Conservation (phyloP, 495 filamentous ascomycete genomes). For the Hypoxylon intermedium region DNA sequence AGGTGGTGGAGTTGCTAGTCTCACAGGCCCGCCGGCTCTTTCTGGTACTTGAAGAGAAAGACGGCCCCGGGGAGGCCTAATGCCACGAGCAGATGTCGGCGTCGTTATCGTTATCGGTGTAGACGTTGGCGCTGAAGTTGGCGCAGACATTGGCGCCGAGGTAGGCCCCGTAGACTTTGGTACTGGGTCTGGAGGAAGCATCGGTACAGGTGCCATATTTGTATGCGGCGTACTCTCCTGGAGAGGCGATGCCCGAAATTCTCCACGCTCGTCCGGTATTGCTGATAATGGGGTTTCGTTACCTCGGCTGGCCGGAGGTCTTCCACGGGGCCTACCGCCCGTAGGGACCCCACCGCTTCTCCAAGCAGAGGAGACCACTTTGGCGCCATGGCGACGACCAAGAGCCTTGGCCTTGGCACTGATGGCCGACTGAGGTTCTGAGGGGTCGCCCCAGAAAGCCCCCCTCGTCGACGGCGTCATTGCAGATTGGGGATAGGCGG, state of each 20-base stretch:
- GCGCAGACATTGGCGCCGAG: constrained; percentile 24
- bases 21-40: constrained; percentile 73
- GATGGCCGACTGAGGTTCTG: constrained; percentile 73
- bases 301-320: constrained; percentile 79
- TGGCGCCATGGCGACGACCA: constrained; percentile 81
- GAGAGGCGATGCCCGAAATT: constrained; percentile 43
- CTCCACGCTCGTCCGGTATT: constrained; percentile 66
- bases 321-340: constrained; percentile 78
- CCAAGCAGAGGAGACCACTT: constrained; percentile 94
- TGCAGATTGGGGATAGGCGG: constrained; percentile 82
- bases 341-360: constrained; percentile 69
- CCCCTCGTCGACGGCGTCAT: constrained; percentile 65
- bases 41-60: constrained; percentile 84
- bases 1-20: constrained; percentile 76
- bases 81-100: constrained; percentile 35
- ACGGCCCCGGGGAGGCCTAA: constrained; percentile 52
- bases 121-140: constrained; percentile 12
- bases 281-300: constrained; percentile 83
- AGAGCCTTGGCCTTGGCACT: constrained; percentile 67
- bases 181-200: constrained; percentile 39
- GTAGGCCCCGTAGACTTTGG: constrained; percentile 39
- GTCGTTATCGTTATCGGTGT: constrained; percentile 22
- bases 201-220: constrained; percentile 26
- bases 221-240: constrained; percentile 28
- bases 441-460: constrained; percentile 55